Base-by-base conservation (phyloP, 1,284 basidiomycete genomes). In the Cryptococcus depauperatus region DNA sequence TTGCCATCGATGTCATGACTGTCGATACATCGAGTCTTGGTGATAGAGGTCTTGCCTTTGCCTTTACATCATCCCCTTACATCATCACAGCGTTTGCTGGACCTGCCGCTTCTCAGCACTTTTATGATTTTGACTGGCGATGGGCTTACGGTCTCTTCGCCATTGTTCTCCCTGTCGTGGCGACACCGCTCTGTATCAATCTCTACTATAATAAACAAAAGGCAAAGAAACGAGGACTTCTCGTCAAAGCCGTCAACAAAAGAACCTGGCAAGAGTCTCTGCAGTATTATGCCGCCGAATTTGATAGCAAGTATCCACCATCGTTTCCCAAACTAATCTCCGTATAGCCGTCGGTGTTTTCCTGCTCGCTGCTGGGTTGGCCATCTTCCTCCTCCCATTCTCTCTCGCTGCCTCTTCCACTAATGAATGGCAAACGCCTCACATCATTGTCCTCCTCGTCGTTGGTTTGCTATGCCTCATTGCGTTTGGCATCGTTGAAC, bases 71-170 rank as follows among this genome's bases (percentile, higher is more conserved):
- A 0, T 57, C 65, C 6, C 72, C 72, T 0, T 73, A 62, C 54
- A 56, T 69, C 42, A 71, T 73, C 57, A 71, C 70, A 26, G 62
- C 70, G 9, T 73, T 68, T 19, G 65, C 62, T 18, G 71, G 71
- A 2, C 57, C 72, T 32, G 54, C 65, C 32, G 52, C 62, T 5
- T 46, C 58, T 1, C 60, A 69, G 16, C 47, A 59, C 7, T 61
- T 69, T 28, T 60, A 52, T 41, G 54, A 50, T 14, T 60, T 50
- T 29, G 67, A 65, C 21, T 73, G 71, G 70, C 46, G 65, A 41
- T 72, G 69, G 69, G 70, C 57, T 32, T 67, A 64, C 26, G 70
- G 68, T n/a, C 55, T 61, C 41, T 73, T 69, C 56, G 59, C 63
- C 18, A 69, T 72, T 46, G 66, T 74, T 40, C 38, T 71, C 3